Evolutionary conservation across 2,329 filamentous ascomycete genomes (phyloP).

Genomic region (Pyricularia grisea): DNA sequence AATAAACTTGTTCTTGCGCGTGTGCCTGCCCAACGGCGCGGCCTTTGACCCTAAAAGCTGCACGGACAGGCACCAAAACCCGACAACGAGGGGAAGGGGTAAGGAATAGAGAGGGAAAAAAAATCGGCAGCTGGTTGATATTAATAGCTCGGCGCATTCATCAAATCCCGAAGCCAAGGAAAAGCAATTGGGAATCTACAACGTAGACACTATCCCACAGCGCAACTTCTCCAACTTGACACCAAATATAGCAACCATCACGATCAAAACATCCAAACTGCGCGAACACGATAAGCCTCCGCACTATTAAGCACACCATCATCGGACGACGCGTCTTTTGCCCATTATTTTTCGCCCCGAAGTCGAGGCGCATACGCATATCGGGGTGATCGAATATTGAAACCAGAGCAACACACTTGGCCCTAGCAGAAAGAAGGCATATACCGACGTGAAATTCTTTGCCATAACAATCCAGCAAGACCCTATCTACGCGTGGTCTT

Average conservation of each 20-base stretch:
- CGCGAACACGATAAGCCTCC: not conserved
- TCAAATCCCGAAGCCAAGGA: not conserved
- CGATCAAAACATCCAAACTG: not conserved
- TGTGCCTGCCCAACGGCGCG: not conserved
- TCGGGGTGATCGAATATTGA: not conserved
- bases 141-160: not conserved
- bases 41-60: not conserved
- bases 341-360: not conserved
- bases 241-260: not conserved
- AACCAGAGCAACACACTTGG: not conserved
- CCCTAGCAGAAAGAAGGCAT: not conserved
- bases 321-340: not conserved
- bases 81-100: not conserved
- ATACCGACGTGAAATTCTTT: not conserved
- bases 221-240: not conserved
- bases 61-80: not conserved
- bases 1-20: not conserved
- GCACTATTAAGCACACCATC: not conserved
- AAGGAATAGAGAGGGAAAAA: not conserved
- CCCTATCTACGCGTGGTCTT: not conserved
- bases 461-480: not conserved
- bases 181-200: not conserved
- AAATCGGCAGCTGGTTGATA: not conserved
- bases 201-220: not conserved
- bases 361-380: not conserved